phyloP scores from a whole-genome alignment of 306 rosid species.

The Morella rubra region DNA sequence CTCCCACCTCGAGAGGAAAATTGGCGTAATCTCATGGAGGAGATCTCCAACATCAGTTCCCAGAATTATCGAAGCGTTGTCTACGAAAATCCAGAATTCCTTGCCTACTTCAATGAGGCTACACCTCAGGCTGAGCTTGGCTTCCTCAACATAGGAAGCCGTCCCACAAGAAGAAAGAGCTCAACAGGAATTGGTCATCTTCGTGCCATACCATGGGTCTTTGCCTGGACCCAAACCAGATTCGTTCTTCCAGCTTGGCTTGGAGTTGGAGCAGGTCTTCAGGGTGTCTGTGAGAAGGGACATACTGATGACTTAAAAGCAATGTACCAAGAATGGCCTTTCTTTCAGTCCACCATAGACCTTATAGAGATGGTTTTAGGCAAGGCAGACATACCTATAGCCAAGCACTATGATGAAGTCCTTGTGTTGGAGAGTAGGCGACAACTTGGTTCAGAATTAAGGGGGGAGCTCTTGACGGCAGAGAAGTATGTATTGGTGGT shows the following conservation, averaged over 20 bases:
- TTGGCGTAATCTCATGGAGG: conserved; percentile 93
- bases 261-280: conserved; percentile 89
- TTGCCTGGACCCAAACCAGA: conserved; percentile 97
- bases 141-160: conserved; percentile 94
- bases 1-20: conserved; percentile 73
- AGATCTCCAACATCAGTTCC: conserved; percentile 77
- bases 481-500: conserved; percentile 66
- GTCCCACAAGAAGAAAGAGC: conserved; percentile 81
- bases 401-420: conserved; percentile 91
- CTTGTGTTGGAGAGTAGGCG: conserved; percentile 74
- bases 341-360: conserved; percentile 80
- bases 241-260: conserved; percentile 98
- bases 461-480: conserved; percentile 64
- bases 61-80: conserved; percentile 73
- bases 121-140: conserved; percentile 98
- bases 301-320: conserved; percentile 73
- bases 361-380: conserved; percentile 96
- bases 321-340: conserved; percentile 94
- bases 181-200: conserved; percentile 78
- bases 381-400: conserved; percentile 83
- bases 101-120: conserved; percentile 87
- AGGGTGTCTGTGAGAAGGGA: conserved; percentile 78
- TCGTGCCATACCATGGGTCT: conserved; percentile 95
- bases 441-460: conserved; percentile 57
- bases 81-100: conserved; percentile 83